Evolutionary conservation across 768 basidiomycete genomes (phyloP).

Genomic region (Pleurotus djamor): DNA sequence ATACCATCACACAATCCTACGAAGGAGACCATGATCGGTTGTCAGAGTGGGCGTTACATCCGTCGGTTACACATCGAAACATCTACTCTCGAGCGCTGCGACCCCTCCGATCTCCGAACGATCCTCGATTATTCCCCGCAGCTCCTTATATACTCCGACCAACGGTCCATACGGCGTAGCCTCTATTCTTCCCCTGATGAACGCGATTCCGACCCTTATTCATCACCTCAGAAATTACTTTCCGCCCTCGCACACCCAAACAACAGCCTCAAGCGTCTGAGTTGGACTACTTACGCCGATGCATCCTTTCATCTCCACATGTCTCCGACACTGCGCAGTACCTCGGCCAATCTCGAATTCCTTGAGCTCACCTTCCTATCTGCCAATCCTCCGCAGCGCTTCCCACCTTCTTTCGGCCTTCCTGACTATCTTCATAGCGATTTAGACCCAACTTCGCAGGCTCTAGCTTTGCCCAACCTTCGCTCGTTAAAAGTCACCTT

Average conservation of each 20-base stretch:
- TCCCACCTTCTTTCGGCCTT: constrained; percentile 1
- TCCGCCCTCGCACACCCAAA: constrained; percentile 54
- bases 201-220: constrained; percentile 38
- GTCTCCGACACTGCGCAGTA: constrained; percentile 48
- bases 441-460: constrained; percentile 12
- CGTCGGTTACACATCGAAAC: constrained; percentile 73
- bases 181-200: constrained; percentile 27
- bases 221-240: constrained; percentile 57
- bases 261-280: constrained; percentile 52
- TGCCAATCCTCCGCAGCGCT: constrained; percentile 36
- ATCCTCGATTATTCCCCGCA: constrained; percentile 66
- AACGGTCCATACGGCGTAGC: constrained; percentile 59
- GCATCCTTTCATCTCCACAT: constrained; percentile 52
- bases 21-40: constrained; percentile 10
- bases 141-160: constrained; percentile 61
- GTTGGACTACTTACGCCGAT: constrained; percentile 75
- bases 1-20: constrained; percentile 1
- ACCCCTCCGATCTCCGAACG: constrained; percentile 62
- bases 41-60: constrained; percentile 48
- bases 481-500: constrained; percentile 67
- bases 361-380: constrained; percentile 65
- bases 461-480: constrained; percentile 59
- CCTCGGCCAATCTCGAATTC: constrained; percentile 57
- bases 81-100: constrained; percentile 58
- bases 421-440: neutral